Conservation (phyloP, 208 protist genomes). For the Trypanosoma lewisi region DNA sequence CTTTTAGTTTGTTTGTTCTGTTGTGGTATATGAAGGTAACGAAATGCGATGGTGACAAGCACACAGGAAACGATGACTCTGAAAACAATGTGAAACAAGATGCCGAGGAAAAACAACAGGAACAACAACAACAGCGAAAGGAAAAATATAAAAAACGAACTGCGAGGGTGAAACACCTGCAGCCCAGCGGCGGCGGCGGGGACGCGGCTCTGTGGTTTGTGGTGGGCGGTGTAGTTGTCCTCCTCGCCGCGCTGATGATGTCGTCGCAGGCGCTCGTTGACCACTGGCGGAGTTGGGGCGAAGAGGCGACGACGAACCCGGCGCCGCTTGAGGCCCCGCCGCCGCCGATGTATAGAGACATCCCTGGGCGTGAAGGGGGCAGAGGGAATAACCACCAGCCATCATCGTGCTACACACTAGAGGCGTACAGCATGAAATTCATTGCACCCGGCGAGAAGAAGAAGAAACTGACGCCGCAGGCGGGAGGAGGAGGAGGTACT, state of each 20-base stretch:
- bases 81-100: no score
- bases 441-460: constrained; percentile 12
- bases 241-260: constrained; percentile 6
- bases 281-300: not conserved
- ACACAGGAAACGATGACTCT: no score
- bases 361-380: not conserved
- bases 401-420: constrained; percentile 61
- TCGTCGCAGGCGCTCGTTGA: not conserved
- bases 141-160: not conserved
- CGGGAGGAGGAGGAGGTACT: not conserved
- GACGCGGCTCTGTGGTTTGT: not conserved
- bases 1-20: constrained; percentile 9
- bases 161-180: not conserved
- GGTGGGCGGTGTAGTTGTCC: not conserved
- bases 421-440: constrained; percentile 62
- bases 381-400: not conserved
- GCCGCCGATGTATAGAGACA: not conserved
- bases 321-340: not conserved
- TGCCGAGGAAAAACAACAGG: no score
- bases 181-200: not conserved
- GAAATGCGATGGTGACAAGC: no score
- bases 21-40: no score
- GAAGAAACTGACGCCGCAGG: not conserved
- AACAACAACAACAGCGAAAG: not conserved
- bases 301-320: not conserved